Percentiles rank a stretch among this genome's conserved stretches.
These are phyloP conservation scores for Lanzia echinophila DNA, from an alignment of 2,329 filamentous ascomycete genomes.

Conservation along the genomic window DNA sequence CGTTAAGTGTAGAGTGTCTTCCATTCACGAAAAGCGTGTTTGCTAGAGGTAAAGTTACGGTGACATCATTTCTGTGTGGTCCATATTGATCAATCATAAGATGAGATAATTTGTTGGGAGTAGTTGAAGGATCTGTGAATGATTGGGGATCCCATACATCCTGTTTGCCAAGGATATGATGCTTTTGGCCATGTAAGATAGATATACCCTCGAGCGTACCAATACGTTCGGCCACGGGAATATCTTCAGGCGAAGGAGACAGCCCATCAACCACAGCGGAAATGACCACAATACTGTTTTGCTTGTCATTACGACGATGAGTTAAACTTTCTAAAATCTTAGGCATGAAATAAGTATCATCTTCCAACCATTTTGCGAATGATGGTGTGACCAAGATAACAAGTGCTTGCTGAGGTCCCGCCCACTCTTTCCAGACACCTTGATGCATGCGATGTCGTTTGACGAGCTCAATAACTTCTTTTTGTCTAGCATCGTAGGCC, in stretches of 20 bases:
- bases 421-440: background rate
- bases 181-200: slow-evolving; percentile 40
- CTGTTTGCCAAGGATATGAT: slow-evolving; percentile 32
- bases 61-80: background rate
- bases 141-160: slow-evolving; percentile 1
- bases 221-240: slow-evolving; percentile 7
- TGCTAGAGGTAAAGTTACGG: slow-evolving; percentile 54
- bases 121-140: background rate
- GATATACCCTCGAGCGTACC: slow-evolving; percentile 40
- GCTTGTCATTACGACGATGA: background rate
- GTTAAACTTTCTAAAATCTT: slow-evolving; percentile 17
- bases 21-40: slow-evolving; percentile 75
- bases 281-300: slow-evolving; percentile 32
- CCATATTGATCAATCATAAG: slow-evolving; percentile 18
- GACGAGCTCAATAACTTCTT: background rate
- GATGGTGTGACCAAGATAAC: slow-evolving; percentile 31
- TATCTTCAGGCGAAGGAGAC: slow-evolving; percentile 22
- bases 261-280: slow-evolving; percentile 52
- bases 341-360: slow-evolving; percentile 25
- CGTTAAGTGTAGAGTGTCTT: slow-evolving; percentile 50
- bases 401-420: slow-evolving; percentile 15
- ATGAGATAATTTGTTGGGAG: slow-evolving; percentile 14
- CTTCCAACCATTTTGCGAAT: slow-evolving; percentile 27
- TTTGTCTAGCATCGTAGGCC: background rate
- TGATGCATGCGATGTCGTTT: background rate